phyloP scores from a whole-genome alignment of 148 eudicot species.

The Rhododendron simsii region DNA sequence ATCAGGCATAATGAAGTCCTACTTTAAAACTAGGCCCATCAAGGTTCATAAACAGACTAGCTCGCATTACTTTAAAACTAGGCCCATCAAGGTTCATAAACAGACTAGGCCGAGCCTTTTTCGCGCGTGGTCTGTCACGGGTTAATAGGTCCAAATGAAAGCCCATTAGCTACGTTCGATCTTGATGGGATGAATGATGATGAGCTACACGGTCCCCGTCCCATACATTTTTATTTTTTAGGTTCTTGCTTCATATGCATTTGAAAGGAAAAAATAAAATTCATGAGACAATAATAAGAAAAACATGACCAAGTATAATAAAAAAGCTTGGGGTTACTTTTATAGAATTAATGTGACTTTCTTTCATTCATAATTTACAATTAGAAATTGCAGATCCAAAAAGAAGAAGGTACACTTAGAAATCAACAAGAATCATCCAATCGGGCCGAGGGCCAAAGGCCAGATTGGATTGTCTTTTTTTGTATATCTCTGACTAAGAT shows the following conservation, averaged over 20 bases:
- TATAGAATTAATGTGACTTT: not conserved
- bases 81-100: not conserved
- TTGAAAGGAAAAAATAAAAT: not conserved
- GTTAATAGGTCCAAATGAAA: not conserved
- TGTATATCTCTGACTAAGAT: not conserved
- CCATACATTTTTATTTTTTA: not conserved
- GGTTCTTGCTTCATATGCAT: not conserved
- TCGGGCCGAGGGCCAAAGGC: not conserved
- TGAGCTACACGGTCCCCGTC: not conserved
- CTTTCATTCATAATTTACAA: too few relatives aligned
- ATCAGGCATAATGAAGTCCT: not conserved
- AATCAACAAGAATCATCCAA: not conserved
- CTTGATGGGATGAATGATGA: not conserved
- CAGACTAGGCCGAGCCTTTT: not conserved
- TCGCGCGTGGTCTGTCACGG: not conserved
- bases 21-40: not conserved
- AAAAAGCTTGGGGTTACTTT: too few relatives aligned
- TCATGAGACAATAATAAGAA: too few relatives aligned
- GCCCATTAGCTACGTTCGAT: not conserved
- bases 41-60: not conserved
- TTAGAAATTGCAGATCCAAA: too few relatives aligned
- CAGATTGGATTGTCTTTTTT: not conserved
- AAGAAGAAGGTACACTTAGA: too few relatives aligned
- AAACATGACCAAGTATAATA: not conserved
- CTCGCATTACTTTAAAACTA: not conserved